These are phyloP conservation scores for Penicillium sumatraense DNA, from an alignment of 2,329 filamentous ascomycete species.

Conservation along the genomic window DNA sequence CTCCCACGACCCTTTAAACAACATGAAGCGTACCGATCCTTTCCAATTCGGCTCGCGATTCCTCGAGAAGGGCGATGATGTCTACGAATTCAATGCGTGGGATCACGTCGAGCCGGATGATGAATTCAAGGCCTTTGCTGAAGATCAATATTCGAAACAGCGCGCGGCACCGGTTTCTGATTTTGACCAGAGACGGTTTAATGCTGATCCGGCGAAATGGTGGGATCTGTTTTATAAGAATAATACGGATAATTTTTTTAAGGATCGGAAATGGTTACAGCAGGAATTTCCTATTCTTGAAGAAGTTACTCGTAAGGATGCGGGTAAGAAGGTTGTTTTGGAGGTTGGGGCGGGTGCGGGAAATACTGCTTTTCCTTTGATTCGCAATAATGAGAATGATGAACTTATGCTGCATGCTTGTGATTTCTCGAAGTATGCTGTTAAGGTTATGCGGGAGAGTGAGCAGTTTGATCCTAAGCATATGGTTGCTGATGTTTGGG, in stretches of 20 bases:
- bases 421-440: constrained; percentile 94
- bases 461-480: constrained; percentile 72
- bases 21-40: constrained; percentile 85
- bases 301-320: constrained; percentile 71
- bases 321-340: constrained; percentile 72
- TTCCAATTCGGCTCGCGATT: constrained; percentile 94
- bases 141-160: constrained; percentile 83
- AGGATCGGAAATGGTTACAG: constrained; percentile 94
- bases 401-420: constrained; percentile 86
- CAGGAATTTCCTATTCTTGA: constrained; percentile 94
- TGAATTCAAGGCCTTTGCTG: constrained; percentile 82
- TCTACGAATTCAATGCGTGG: constrained; percentile 98
- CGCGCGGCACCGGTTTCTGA: constrained; percentile 85
- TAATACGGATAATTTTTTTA: constrained; percentile 97
- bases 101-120: constrained; percentile 95
- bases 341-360: constrained; percentile 95
- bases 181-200: constrained; percentile 91
- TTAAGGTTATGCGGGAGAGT: constrained; percentile 86
- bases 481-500: constrained; percentile 94
- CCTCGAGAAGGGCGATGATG: constrained; percentile 81
- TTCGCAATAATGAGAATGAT: constrained; percentile 82
- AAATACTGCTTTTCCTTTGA: constrained; percentile 92
- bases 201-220: constrained; percentile 88
- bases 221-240: constrained; percentile 99
- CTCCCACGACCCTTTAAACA: constrained; percentile 71